These are phyloP conservation scores for Symbiodinium natans DNA, from an alignment of 73 alveolate genomes.

Conservation along the genomic window DNA sequence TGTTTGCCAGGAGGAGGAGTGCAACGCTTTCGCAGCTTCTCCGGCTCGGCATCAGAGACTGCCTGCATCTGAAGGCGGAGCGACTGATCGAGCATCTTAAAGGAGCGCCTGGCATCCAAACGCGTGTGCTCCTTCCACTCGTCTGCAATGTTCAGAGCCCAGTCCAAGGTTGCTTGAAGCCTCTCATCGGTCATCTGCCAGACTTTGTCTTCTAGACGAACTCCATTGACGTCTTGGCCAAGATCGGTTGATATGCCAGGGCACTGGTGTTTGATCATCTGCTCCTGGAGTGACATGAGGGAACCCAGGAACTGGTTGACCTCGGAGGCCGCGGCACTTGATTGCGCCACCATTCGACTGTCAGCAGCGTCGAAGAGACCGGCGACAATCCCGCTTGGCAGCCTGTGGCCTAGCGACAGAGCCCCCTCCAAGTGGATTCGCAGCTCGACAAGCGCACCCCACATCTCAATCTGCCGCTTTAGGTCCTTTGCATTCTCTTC, in stretches of 20 bases:
- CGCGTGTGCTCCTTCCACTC: constrained; percentile 85
- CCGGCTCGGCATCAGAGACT: constrained; percentile 65
- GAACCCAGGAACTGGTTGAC: constrained; percentile 24
- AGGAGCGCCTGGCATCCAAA: constrained; percentile 51
- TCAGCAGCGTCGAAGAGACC: constrained; percentile 39
- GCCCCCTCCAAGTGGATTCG: constrained; percentile 84
- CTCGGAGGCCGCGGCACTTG: background rate
- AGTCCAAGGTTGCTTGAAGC: constrained; percentile 27
- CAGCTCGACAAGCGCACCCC: constrained; percentile 64
- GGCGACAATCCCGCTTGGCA: constrained; percentile 50
- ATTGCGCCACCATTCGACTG: background rate
- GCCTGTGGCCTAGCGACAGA: constrained; percentile 43
- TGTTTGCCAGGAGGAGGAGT: constrained; percentile 69
- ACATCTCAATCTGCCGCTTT: constrained; percentile 40
- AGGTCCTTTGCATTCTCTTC: constrained; percentile 36
- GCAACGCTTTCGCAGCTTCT: constrained; percentile 78
- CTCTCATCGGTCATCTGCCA: constrained; percentile 51
- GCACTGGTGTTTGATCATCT: background rate
- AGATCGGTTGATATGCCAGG: background rate
- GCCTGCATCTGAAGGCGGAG: constrained; percentile 89
- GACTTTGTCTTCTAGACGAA: background rate
- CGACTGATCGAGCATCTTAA: constrained; percentile 66
- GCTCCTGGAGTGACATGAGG: constrained; percentile 46
- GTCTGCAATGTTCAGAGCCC: constrained; percentile 69
- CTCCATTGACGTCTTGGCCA: background rate